Evolutionary conservation across 805 yeast genomes (phyloP).

Genomic region (Spathaspora hagerdaliae): DNA sequence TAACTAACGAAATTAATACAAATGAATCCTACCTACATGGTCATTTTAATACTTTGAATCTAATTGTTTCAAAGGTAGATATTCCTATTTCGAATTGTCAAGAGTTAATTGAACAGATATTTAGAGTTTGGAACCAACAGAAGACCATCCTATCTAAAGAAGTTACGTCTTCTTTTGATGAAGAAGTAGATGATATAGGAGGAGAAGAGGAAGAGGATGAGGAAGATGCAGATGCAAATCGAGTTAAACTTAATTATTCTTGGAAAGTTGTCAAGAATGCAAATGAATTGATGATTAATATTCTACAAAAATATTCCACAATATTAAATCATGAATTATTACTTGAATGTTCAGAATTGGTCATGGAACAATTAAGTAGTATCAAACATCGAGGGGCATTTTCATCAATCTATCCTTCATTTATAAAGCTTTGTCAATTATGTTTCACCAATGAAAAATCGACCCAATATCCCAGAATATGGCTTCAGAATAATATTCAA

Average conservation of each 20-base stretch:
- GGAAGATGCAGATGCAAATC: slow-evolving; percentile 32
- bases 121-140: slow-evolving; percentile 41
- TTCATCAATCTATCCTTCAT: slow-evolving; percentile 81
- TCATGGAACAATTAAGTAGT: slow-evolving; percentile 63
- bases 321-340: not conserved
- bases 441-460: slow-evolving; percentile 35
- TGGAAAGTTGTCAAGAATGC: slow-evolving; percentile 87
- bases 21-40: slow-evolving; percentile 51
- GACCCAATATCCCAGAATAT: slow-evolving; percentile 41
- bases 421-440: slow-evolving; percentile 59
- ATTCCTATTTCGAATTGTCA: slow-evolving; percentile 5
- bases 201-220: slow-evolving; percentile 29
- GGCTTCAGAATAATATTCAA: slow-evolving; percentile 58
- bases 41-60: slow-evolving; percentile 53
- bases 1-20: slow-evolving; percentile 12
- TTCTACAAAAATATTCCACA: slow-evolving; percentile 26
- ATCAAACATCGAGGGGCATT: slow-evolving; percentile 92
- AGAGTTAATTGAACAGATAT: slow-evolving; percentile 14
- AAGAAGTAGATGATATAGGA: slow-evolving; percentile 23
- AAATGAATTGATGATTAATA: slow-evolving; percentile 45
- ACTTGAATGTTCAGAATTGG: slow-evolving; percentile 43
- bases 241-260: slow-evolving; percentile 58
- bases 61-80: slow-evolving; percentile 21
- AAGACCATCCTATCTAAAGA: slow-evolving; percentile 57
- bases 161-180: slow-evolving; percentile 23